Conservation (phyloP, 495 filamentous ascomycete species). For the Penicillium salamii region DNA sequence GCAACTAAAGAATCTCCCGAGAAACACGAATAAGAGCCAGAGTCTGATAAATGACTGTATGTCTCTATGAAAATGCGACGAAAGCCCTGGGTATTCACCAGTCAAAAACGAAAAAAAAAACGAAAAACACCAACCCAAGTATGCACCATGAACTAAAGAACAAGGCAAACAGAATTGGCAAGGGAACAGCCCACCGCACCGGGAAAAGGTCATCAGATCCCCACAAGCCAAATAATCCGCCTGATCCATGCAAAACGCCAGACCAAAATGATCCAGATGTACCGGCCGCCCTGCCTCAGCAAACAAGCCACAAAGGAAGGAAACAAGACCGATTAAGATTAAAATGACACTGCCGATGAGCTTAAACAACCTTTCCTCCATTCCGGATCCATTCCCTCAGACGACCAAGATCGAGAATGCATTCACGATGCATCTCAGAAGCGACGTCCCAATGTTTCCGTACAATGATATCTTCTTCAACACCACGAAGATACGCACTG, state of each 20-base stretch:
- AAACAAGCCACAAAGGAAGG: too few species aligned
- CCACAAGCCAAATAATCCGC: background rate
- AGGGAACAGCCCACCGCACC: too few species aligned
- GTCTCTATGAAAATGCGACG: constrained; percentile 4
- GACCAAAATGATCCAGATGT: background rate
- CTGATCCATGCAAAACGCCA: background rate
- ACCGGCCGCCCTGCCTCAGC: background rate
- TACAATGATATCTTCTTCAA: constrained; percentile 64
- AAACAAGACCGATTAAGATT: background rate
- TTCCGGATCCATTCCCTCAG: constrained; percentile 50
- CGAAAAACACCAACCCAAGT: constrained; percentile 5
- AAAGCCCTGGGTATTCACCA: constrained; percentile 8
- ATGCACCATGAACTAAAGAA: constrained; percentile 4
- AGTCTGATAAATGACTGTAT: background rate
- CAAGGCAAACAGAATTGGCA: background rate
- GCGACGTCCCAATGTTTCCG: constrained; percentile 63
- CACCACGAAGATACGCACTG: constrained; percentile 54
- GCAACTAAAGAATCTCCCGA: too few species aligned
- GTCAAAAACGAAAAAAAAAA: constrained; percentile 2
- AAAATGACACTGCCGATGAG: background rate
- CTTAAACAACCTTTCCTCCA: constrained; percentile 34
- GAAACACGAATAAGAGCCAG: background rate
- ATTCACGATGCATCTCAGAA: constrained; percentile 60
- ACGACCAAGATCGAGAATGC: constrained; percentile 56
- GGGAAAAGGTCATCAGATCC: background rate